phyloP scores from a whole-genome alignment of 1,284 basidiomycete species.

The Austroboletus niveus region DNA sequence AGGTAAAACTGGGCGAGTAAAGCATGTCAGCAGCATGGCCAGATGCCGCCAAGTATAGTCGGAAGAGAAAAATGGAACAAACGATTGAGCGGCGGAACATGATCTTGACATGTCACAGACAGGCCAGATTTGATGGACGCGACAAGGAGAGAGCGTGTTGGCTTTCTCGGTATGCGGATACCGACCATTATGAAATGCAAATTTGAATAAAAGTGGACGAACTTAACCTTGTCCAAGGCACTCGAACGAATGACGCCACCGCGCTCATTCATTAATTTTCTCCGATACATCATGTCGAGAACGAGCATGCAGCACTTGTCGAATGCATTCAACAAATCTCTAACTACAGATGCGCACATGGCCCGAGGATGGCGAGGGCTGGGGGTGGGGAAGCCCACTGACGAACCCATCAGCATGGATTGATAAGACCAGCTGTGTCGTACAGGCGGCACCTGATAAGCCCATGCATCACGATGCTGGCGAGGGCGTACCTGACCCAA shows the following conservation, averaged over 20 bases:
- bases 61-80: slow-evolving; percentile 47
- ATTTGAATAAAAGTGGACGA: slow-evolving; percentile 35
- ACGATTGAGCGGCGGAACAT: slow-evolving; percentile 39
- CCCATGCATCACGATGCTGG: slow-evolving; percentile 14
- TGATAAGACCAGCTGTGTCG: slow-evolving; percentile 25
- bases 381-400: slow-evolving; percentile 9
- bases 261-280: slow-evolving; percentile 34
- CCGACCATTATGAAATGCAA: slow-evolving; percentile 36
- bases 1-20: slow-evolving; percentile 44
- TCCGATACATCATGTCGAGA: slow-evolving; percentile 34
- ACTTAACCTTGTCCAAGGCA: slow-evolving; percentile 37
- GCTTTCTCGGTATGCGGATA: slow-evolving; percentile 29
- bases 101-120: slow-evolving; percentile 18
- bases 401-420: slow-evolving; percentile 8
- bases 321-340: slow-evolving; percentile 18
- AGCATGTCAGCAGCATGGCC: slow-evolving; percentile 64
- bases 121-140: slow-evolving; percentile 26
- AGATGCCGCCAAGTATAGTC: slow-evolving; percentile 50
- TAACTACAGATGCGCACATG: slow-evolving; percentile 28
- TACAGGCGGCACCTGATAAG: slow-evolving; percentile 19
- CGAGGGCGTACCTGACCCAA: slow-evolving; percentile 26
- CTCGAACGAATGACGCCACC: slow-evolving; percentile 33
- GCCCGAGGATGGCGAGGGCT: slow-evolving; percentile 7
- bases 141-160: slow-evolving; percentile 29
- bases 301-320: slow-evolving; percentile 23